phyloP scores from a whole-genome alignment of 352 stramenopile species.

The Pilasporangium apinafurcum region DNA sequence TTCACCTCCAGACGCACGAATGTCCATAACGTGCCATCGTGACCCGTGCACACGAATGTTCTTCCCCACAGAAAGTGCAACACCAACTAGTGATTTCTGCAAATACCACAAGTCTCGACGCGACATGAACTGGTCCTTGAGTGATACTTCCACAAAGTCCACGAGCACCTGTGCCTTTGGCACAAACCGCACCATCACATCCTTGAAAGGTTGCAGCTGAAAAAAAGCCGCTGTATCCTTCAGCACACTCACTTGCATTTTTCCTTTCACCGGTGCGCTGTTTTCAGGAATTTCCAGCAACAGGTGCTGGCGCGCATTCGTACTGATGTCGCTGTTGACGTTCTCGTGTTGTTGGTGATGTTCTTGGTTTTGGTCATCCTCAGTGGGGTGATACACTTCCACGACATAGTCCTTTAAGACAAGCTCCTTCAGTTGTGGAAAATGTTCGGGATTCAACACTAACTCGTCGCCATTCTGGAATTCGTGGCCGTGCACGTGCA shows the following conservation, averaged over 20 bases:
- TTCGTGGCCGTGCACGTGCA: constrained; percentile 78
- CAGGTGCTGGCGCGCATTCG: constrained; percentile 48
- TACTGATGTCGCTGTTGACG: constrained; percentile 3
- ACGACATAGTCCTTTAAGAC: constrained; percentile 70
- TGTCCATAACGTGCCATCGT: constrained; percentile 87
- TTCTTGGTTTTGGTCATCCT: too few species aligned
- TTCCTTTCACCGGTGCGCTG: constrained; percentile 64
- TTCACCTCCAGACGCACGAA: constrained; percentile 75
- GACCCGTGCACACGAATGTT: constrained; percentile 68
- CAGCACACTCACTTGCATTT: constrained; percentile 77
- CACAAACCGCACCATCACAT: constrained; percentile 79
- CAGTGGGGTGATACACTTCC: constrained; percentile 66
- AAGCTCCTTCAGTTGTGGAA: constrained; percentile 68
- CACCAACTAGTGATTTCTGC: constrained; percentile 60
- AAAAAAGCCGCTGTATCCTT: constrained; percentile 75
- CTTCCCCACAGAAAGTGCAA: constrained; percentile 72
- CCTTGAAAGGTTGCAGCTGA: constrained; percentile 65
- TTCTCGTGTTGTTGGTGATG: constrained; percentile 3
- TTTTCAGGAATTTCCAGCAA: constrained; percentile 72
- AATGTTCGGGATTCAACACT: constrained; percentile 74
- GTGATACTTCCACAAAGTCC: constrained; percentile 87
- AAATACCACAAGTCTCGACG: constrained; percentile 89
- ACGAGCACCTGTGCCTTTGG: constrained; percentile 69
- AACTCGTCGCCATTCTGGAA: constrained; percentile 80
- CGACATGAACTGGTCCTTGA: constrained; percentile 92